These are phyloP conservation scores for Coniferiporia weirii DNA, from an alignment of 1,284 basidiomycete genomes.

Conservation along the genomic window DNA sequence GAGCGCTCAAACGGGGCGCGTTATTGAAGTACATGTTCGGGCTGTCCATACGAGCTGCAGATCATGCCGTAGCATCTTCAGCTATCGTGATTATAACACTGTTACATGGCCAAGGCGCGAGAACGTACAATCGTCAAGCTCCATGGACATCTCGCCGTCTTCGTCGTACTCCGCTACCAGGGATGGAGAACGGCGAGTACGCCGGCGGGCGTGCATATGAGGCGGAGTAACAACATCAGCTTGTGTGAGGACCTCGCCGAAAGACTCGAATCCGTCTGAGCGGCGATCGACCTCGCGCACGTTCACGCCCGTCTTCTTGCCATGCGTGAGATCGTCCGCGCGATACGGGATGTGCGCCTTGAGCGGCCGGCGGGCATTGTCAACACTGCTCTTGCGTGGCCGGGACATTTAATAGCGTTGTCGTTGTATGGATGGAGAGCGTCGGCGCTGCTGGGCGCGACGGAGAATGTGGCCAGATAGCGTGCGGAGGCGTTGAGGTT, in stretches of 20 bases:
- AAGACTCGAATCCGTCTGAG: conserved; percentile 82
- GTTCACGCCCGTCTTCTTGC: conserved; percentile 70
- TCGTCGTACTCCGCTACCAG: conserved; percentile 43
- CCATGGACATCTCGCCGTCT: conserved; percentile 69
- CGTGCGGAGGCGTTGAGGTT: background rate
- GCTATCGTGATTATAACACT: conserved; percentile 3
- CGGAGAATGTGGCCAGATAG: background rate
- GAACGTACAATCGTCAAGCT: conserved; percentile 53
- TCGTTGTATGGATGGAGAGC: background rate
- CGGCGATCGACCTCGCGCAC: conserved; percentile 64
- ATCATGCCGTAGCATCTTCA: conserved; percentile 6
- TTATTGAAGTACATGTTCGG: conserved; percentile 54
- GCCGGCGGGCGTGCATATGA: conserved; percentile 36
- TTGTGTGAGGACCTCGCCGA: conserved; percentile 68
- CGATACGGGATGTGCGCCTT: conserved; percentile 70
- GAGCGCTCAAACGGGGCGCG: conserved; percentile 41
- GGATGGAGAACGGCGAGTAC: conserved; percentile 35
- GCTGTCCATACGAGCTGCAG: conserved; percentile 30
- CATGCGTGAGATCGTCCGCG: conserved; percentile 65
- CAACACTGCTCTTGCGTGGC: conserved; percentile 33
- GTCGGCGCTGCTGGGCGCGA: background rate
- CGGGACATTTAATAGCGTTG: conserved; percentile 10
- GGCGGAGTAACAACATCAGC: conserved; percentile 61
- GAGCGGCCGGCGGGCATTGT: conserved; percentile 32
- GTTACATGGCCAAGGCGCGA: background rate